A percentile compares a stretch with the other conserved stretches of the same genome.
Evolutionary conservation across 169 alveolate species (phyloP).

Genomic region (Plasmodium inui): DNA sequence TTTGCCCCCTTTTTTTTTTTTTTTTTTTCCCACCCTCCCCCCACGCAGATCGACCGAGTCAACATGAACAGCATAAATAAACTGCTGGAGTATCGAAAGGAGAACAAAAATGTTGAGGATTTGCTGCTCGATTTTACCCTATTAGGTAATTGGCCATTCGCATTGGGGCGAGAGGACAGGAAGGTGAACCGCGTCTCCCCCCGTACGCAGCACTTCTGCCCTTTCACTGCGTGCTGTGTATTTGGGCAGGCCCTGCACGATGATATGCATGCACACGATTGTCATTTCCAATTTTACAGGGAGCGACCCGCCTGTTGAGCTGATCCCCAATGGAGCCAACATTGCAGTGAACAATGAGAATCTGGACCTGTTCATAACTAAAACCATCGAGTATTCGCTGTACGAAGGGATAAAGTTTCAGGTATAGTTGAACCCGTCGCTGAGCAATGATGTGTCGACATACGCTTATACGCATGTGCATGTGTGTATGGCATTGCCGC

Average conservation of each 20-base stretch:
- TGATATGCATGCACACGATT: constrained; percentile 4
- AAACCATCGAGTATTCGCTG: constrained; percentile 75
- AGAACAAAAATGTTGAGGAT: constrained; percentile 64
- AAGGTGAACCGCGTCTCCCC: not conserved
- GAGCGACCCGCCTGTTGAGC: constrained; percentile 75
- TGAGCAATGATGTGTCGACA: not conserved
- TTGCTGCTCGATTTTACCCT: constrained; percentile 71
- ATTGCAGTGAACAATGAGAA: constrained; percentile 77
- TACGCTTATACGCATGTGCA: not conserved
- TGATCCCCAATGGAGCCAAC: constrained; percentile 78
- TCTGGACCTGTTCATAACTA: constrained; percentile 73
- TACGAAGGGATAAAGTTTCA: constrained; percentile 81
- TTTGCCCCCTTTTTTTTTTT: not conserved
- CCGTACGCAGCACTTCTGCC: not conserved
- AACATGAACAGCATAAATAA: constrained; percentile 74
- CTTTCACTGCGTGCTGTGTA: not conserved
- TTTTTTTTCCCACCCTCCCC: not conserved
- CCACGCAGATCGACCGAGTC: constrained; percentile 38
- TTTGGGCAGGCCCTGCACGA: not conserved
- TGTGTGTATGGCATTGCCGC: not conserved
- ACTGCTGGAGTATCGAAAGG: constrained; percentile 56
- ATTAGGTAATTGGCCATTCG: constrained; percentile 19
- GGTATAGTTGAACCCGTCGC: not conserved
- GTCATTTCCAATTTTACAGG: constrained; percentile 13
- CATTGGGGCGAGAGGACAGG: not conserved